phyloP scores from a whole-genome alignment of 2,329 filamentous ascomycete species.

The Ophiocordyceps camponoti-leonardi region DNA sequence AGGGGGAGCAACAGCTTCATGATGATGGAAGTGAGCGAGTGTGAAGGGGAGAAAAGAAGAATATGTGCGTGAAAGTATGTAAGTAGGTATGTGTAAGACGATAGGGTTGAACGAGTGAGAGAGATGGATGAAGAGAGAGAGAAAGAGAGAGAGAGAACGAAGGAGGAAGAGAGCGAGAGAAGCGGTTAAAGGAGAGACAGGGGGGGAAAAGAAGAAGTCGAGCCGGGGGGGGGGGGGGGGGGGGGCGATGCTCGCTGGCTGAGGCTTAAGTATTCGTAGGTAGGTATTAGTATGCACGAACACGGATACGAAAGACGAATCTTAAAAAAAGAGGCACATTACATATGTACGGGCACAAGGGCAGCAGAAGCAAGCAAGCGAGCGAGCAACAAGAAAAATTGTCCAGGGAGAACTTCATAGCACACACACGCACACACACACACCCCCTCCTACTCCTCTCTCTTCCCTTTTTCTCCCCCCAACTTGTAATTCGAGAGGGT shows the following conservation, averaged over 20 bases:
- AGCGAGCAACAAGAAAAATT: too few relatives aligned
- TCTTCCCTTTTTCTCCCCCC: not conserved
- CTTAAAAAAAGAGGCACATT: not conserved
- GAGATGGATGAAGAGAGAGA: not conserved
- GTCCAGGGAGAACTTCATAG: not conserved
- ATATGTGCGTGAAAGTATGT: not conserved
- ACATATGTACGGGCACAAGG: not conserved
- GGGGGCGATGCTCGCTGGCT: not conserved
- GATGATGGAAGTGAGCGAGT: constrained; percentile 5
- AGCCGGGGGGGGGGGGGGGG: too few relatives aligned
- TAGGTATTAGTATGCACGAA: too few relatives aligned
- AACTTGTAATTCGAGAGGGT: not conserved
- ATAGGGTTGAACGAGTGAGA: not conserved
- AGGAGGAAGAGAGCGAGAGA: not conserved
- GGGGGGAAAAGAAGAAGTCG: not conserved
- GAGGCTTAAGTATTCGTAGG: not conserved
- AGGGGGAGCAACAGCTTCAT: constrained; percentile 29
- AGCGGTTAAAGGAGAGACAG: not conserved
- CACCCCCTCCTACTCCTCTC: too few relatives aligned
- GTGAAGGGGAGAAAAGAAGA: not conserved
- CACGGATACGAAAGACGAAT: not conserved
- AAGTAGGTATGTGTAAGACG: too few relatives aligned
- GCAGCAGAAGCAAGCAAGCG: not conserved
- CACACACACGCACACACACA: too few relatives aligned
- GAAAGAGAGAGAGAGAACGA: not conserved